Evolutionary conservation across 768 basidiomycete species (phyloP), one percentile per base, ranked within the genome.

Genomic region (Punctularia strigosozonata): DNA sequence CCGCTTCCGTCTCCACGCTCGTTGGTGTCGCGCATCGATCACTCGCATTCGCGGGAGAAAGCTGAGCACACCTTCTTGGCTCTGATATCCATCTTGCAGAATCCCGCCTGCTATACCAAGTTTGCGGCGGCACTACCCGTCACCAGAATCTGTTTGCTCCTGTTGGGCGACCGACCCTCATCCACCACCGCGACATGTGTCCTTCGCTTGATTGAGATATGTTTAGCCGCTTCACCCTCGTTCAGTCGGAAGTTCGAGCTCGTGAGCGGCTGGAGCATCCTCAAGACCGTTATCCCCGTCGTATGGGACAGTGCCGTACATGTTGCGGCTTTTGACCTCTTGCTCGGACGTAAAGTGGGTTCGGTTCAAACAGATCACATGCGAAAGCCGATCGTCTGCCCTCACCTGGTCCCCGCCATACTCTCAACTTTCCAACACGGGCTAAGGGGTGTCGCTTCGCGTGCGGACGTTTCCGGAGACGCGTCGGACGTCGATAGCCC

Each of bases 161-260:
- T 92, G 30, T 71, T 95, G 5, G 84, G 87, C 3, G 74, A 79
- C 28, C 69, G 69, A n/a, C 86, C 90, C 0, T 62, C 83, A 0
- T 50, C 71, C 8, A 53, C 63, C 25, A 68, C 80, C 31, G 71
- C 73, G 8, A 63, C 69, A 20, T 71, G 77, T 45, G 65, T 87
- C 28, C 62, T 88, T 1, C 57, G 57, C 1, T 58, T 90, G 15
- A 66, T 87, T 6, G 63, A 64, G 2, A 62, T 78, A 38, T 69
- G 77, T 42, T 62, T 80, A 21, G 58, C 57, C 13, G 55, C 64
- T 21, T 76, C 77, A 0, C 51, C 68, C 7, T 71, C 77, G 2
- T 95, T 91, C 60, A 69, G 62, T 33, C 67, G 80, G 40, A 89
- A 85, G 48, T 89, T 94, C 47, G 90, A 92, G 53, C 62, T 83